Evolutionary conservation across 1,284 basidiomycete genomes (phyloP).

Genomic region (Malassezia furfur): DNA sequence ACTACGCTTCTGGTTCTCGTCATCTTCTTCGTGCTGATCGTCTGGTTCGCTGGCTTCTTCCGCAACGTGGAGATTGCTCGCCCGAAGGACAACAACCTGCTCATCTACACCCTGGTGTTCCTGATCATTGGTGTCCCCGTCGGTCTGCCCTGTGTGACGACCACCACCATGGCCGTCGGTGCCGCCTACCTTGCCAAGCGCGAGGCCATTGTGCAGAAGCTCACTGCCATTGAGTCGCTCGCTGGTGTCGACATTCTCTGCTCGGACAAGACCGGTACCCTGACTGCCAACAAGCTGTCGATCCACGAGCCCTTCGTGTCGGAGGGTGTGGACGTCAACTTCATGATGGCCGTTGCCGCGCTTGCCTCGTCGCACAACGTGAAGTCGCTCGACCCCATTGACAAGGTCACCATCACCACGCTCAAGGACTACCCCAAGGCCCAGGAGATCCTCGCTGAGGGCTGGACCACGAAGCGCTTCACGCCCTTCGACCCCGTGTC

Average conservation of each 20-base stretch:
- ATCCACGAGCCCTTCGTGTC: conserved; percentile 54
- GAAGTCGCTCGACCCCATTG: conserved; percentile 56
- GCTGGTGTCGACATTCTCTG: conserved; percentile 57
- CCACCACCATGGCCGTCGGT: conserved; percentile 55
- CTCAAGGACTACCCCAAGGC: conserved; percentile 55
- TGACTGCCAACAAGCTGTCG: conserved; percentile 57
- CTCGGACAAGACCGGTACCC: conserved; percentile 56
- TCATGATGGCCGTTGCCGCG: conserved; percentile 54
- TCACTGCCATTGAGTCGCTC: conserved; percentile 57
- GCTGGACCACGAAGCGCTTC: conserved; percentile 56
- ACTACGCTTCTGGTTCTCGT: conserved; percentile 54
- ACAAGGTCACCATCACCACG: conserved; percentile 55
- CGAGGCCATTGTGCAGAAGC: conserved; percentile 58
- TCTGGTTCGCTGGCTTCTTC: conserved; percentile 54
- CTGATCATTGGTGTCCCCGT: conserved; percentile 56
- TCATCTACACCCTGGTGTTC: conserved; percentile 54
- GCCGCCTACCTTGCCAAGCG: conserved; percentile 55
- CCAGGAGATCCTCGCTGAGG: conserved; percentile 52
- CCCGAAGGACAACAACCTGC: conserved; percentile 53
- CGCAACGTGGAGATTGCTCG: conserved; percentile 51
- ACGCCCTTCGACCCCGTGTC: conserved; percentile 56
- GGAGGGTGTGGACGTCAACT: conserved; percentile 52
- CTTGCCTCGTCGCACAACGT: conserved; percentile 56
- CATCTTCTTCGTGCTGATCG: conserved; percentile 52
- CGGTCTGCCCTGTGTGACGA: conserved; percentile 55